These are phyloP conservation scores for Aaosphaeria arxii DNA, from an alignment of 2,329 filamentous ascomycete species.

Conservation along the genomic window DNA sequence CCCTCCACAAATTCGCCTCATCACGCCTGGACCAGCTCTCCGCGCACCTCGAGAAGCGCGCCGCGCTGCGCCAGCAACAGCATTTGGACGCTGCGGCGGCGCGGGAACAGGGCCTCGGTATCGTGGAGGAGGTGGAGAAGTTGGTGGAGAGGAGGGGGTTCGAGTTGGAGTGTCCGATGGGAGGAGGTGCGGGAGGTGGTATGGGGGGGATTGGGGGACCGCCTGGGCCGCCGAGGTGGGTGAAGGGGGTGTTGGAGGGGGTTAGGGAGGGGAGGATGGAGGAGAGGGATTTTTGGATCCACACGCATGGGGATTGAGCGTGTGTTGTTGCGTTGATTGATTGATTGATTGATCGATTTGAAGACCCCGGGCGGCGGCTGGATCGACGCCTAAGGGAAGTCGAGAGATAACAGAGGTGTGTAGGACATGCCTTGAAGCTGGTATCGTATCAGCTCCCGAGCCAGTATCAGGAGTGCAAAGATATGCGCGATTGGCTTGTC, in stretches of 20 bases:
- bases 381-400: too few relatives aligned
- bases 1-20: conserved; percentile 20
- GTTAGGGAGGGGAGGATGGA: conserved; percentile 25
- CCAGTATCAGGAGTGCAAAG: too few relatives aligned
- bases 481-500: too few relatives aligned
- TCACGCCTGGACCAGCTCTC: conserved; percentile 20
- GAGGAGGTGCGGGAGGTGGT: conserved; percentile 1
- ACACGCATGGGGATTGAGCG: conserved; percentile 17
- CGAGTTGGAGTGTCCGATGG: conserved; percentile 16
- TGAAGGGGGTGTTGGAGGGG: conserved; percentile 20
- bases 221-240: conserved; percentile 20
- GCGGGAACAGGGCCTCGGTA: conserved; percentile 2
- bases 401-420: too few relatives aligned
- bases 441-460: too few relatives aligned
- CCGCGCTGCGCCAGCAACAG: conserved; percentile 10
- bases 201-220: background rate
- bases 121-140: conserved; percentile 20
- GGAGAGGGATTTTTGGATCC: conserved; percentile 25
- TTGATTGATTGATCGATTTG: too few relatives aligned
- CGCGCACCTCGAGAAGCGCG: conserved; percentile 21
- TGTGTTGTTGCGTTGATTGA: background rate
- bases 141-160: conserved; percentile 16
- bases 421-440: too few relatives aligned
- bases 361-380: too few relatives aligned
- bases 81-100: background rate